phyloP scores from a whole-genome alignment of 108 stramenopile species.

The Cylindrotheca fusiformis region DNA sequence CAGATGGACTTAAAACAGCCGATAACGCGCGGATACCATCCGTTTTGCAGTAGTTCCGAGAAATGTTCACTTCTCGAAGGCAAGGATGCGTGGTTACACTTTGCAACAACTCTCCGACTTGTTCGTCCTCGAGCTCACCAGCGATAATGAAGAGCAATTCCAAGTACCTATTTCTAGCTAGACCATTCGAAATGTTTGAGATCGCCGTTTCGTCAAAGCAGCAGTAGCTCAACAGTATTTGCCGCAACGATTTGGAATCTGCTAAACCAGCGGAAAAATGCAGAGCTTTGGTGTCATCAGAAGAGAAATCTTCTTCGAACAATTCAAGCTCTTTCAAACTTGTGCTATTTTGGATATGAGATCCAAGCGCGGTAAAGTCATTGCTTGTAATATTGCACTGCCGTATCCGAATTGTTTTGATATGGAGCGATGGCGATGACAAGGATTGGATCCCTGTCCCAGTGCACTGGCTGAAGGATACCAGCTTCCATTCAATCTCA shows the following conservation, averaged over 20 bases:
- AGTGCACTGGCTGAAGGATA: neutral
- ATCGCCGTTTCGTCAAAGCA: constrained; percentile 1
- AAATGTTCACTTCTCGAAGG: constrained; percentile 3
- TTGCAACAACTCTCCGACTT: neutral
- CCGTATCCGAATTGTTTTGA: constrained; percentile 2
- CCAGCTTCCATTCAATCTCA: neutral
- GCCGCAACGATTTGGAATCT: neutral
- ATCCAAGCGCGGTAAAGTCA: neutral
- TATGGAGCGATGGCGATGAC: neutral
- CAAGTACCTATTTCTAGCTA: constrained; percentile 8
- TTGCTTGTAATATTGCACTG: neutral
- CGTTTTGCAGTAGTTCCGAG: constrained; percentile 10
- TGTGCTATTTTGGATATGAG: neutral
- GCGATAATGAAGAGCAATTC: neutral
- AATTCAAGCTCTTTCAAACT: neutral
- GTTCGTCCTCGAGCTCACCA: constrained; percentile 13
- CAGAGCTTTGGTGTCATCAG: neutral
- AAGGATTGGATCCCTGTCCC: constrained; percentile 3
- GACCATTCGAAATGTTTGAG: neutral
- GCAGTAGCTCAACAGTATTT: constrained; percentile 11
- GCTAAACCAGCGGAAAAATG: constrained; percentile 4
- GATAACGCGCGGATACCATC: neutral
- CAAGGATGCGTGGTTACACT: neutral
- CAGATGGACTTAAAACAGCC: neutral
- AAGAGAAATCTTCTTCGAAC: neutral